Conservation (phyloP, 2,329 filamentous ascomycete species). For the Penicillium sp. region DNA sequence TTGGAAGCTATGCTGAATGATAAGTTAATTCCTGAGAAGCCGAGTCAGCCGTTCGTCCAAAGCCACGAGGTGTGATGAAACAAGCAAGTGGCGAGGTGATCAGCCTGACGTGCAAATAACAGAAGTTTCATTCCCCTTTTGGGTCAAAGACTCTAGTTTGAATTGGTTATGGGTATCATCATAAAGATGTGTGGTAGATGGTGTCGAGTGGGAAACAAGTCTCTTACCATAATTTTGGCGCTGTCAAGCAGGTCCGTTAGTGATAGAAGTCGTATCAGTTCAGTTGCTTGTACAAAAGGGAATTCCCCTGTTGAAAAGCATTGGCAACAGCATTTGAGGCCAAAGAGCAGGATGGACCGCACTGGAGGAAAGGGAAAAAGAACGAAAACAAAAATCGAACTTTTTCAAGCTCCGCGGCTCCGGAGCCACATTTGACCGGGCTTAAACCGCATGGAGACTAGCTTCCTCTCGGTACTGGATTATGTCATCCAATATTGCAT, state of each 20-base stretch:
- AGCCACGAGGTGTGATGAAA: constrained; percentile 13
- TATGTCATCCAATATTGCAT: not conserved
- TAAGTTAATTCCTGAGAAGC: no score
- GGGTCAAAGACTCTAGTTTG: constrained; percentile 98
- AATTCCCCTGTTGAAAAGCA: not conserved
- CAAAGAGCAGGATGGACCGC: constrained; percentile 13
- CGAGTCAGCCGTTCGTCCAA: no score
- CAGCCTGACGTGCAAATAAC: constrained; percentile 87
- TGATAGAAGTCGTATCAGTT: not conserved
- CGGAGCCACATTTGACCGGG: constrained; percentile 29
- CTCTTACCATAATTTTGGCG: constrained; percentile 27
- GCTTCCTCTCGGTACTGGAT: not conserved
- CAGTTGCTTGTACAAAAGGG: no score
- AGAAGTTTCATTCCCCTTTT: constrained; percentile 68
- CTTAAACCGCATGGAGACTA: constrained; percentile 9
- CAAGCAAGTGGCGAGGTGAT: constrained; percentile 39
- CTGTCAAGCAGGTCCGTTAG: constrained; percentile 10
- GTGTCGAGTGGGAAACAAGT: constrained; percentile 10
- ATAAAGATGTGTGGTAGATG: constrained; percentile 36
- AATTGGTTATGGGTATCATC: constrained; percentile 77
- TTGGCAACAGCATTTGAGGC: constrained; percentile 19
- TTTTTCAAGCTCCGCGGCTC: constrained; percentile 30
- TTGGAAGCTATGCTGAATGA: no score
- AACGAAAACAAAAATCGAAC: constrained; percentile 22
- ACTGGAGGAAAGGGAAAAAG: constrained; percentile 19